Conservation (phyloP, 2,329 filamentous ascomycete genomes). For the Talaromyces sp. region DNA sequence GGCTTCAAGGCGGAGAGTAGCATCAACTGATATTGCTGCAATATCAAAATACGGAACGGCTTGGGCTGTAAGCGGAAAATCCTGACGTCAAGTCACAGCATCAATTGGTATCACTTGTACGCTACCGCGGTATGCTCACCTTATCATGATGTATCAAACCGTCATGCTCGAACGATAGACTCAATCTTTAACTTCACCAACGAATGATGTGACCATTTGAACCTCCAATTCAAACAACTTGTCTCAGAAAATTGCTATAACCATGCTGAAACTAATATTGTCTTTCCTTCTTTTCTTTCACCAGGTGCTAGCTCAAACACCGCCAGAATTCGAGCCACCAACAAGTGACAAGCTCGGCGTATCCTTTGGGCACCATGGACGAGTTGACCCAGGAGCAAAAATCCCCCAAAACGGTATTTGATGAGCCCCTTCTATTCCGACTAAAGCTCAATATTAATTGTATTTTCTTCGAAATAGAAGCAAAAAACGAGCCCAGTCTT, state of each 20-base stretch:
- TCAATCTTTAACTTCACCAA: background rate
- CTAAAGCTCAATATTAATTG: background rate
- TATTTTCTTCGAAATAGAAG: background rate
- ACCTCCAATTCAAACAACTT: background rate
- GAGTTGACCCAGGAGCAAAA: background rate
- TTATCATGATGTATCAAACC: background rate
- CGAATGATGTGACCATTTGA: background rate
- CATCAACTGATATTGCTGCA: too few relatives aligned
- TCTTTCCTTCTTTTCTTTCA: background rate
- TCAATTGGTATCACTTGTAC: background rate
- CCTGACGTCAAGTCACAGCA: background rate
- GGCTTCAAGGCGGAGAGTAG: too few relatives aligned
- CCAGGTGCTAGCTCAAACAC: background rate
- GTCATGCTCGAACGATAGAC: background rate
- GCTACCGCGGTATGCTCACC: background rate
- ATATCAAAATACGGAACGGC: too few relatives aligned
- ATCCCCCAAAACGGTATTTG: constrained; percentile 3
- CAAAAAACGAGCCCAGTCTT: background rate
- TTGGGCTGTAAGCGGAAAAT: background rate
- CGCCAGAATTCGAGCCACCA: constrained; percentile 8
- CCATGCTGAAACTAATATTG: background rate
- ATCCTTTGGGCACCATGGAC: background rate
- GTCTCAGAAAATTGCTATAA: background rate
- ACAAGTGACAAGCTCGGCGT: constrained; percentile 2
- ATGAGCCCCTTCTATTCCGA: too few relatives aligned